These are phyloP conservation scores for Solanum phureja DNA, from an alignment of 257 asterid genomes.

Conservation along the genomic window DNA sequence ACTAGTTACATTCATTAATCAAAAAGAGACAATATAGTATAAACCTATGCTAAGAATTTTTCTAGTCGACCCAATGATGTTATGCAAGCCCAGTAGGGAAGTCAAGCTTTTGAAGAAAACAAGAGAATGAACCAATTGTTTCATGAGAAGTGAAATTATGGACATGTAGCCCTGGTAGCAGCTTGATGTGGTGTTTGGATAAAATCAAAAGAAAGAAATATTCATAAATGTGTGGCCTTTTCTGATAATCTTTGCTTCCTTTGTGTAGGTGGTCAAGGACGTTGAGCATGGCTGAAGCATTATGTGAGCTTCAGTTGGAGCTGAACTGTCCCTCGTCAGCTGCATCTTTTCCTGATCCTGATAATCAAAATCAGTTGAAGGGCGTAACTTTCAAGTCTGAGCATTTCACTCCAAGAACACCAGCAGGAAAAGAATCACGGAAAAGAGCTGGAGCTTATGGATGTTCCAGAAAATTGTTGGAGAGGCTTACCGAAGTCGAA, in stretches of 20 bases:
- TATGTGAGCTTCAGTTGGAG: constrained; percentile 78
- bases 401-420: constrained; percentile 32
- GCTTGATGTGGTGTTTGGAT: neutral
- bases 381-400: constrained; percentile 10
- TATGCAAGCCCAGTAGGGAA: neutral
- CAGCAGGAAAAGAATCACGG: constrained; percentile 45
- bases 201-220: neutral
- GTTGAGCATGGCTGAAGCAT: constrained; percentile 71
- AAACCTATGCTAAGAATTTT: neutral
- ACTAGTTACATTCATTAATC: neutral
- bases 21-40: neutral
- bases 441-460: constrained; percentile 11
- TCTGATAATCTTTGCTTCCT: neutral
- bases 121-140: neutral
- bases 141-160: neutral
- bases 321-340: constrained; percentile 18
- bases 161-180: neutral
- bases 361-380: constrained; percentile 9
- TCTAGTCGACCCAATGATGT: neutral
- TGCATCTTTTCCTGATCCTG: constrained; percentile 1
- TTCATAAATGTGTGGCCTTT: neutral
- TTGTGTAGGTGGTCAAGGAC: constrained; percentile 75
- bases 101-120: neutral
- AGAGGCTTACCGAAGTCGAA: constrained; percentile 4
- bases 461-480: constrained; percentile 13